These are phyloP conservation scores for Lantana camara DNA, from an alignment of 257 asterid genomes.

Conservation along the genomic window DNA sequence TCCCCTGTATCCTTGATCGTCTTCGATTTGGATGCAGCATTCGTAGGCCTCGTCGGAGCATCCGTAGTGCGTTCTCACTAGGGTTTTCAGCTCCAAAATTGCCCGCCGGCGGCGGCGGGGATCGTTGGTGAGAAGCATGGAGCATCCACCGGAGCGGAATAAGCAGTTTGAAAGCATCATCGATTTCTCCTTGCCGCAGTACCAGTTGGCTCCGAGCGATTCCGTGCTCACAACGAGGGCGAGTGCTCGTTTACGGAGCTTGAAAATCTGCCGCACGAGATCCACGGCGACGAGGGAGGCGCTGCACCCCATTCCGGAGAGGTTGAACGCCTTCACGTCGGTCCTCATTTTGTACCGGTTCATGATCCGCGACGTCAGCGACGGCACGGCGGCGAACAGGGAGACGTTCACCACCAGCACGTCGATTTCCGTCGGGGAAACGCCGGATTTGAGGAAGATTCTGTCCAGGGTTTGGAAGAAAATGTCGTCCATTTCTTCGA, in stretches of 20 bases:
- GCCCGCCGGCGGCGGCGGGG: background rate
- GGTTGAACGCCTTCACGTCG: slow-evolving; percentile 38
- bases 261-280: slow-evolving; percentile 37
- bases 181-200: slow-evolving; percentile 31
- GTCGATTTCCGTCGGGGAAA: slow-evolving; percentile 33
- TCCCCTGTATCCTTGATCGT: slow-evolving; percentile 26
- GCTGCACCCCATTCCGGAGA: slow-evolving; percentile 59
- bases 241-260: slow-evolving; percentile 11
- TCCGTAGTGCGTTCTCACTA: slow-evolving; percentile 33
- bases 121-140: slow-evolving; percentile 35
- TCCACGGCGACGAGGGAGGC: slow-evolving; percentile 41
- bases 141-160: slow-evolving; percentile 43
- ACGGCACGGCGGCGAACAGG: slow-evolving; percentile 37
- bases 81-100: slow-evolving; percentile 16
- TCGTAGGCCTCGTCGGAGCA: slow-evolving; percentile 34
- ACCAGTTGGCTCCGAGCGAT: slow-evolving; percentile 36
- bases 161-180: slow-evolving; percentile 44
- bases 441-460: slow-evolving; percentile 25
- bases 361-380: slow-evolving; percentile 39
- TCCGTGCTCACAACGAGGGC: slow-evolving; percentile 45
- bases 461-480: slow-evolving; percentile 33
- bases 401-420: slow-evolving; percentile 40
- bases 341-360: slow-evolving; percentile 36
- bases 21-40: slow-evolving; percentile 34
- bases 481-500: slow-evolving; percentile 30